phyloP scores from a whole-genome alignment of 176 grass and related monocot genomes.

The Zea luxurians region DNA sequence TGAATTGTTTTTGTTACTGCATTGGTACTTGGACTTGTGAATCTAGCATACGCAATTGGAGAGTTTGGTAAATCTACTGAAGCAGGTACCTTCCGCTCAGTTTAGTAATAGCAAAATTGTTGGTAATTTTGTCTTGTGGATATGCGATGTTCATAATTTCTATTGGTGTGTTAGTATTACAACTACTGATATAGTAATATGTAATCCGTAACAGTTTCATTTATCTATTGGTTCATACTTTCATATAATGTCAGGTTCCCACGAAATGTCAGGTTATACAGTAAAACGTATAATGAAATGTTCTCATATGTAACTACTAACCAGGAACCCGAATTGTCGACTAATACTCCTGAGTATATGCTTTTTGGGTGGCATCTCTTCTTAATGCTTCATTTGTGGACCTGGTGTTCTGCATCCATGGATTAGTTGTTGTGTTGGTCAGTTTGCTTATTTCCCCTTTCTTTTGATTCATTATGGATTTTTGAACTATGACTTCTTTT shows the following conservation, averaged over 20 bases:
- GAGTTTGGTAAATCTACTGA: constrained; percentile 57
- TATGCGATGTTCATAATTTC: neutral
- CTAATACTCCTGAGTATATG: constrained; percentile 51
- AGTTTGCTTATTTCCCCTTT: constrained; percentile 35
- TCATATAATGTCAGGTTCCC: neutral
- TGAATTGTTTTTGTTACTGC: constrained; percentile 35
- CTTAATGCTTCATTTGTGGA: constrained; percentile 71
- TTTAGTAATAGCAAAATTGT: constrained; percentile 21
- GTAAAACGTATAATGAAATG: constrained; percentile 69
- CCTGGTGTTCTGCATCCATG: constrained; percentile 84
- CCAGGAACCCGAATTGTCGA: constrained; percentile 33
- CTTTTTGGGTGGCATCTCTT: constrained; percentile 90
- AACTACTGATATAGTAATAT: neutral
- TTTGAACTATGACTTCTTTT: neutral
- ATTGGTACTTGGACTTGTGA: constrained; percentile 30
- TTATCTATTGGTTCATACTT: neutral
- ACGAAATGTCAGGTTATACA: constrained; percentile 67
- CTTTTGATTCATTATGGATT: constrained; percentile 30
- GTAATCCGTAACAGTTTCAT: neutral
- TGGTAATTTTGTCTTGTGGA: neutral
- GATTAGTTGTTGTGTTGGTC: constrained; percentile 83
- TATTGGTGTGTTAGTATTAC: neutral
- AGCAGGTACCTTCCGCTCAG: constrained; percentile 51
- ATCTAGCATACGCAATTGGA: constrained; percentile 73
- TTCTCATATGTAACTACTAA: constrained; percentile 53